Base-by-base conservation (phyloP, 1,139 yeast genomes). In the Diutina pseudorugosa region DNA sequence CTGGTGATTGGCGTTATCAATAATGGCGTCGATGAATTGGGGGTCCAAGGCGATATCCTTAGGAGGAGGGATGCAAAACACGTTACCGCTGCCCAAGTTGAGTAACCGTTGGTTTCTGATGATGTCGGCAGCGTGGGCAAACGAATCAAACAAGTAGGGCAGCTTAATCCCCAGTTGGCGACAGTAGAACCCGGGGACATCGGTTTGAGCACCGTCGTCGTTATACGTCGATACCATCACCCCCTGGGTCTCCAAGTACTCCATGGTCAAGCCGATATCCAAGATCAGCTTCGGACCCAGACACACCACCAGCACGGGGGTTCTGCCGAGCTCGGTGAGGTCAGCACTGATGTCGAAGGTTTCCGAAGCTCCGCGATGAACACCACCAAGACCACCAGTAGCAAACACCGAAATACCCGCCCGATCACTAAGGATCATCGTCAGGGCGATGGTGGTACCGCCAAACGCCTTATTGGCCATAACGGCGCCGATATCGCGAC, bases 321-420 rank as follows among this genome's bases (percentile, higher is more conserved):
- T 89, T 53, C 83, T 72, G 1, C 91, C 86, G 54, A 90, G 72
- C 62, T 89, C 97, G 43, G 88, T 90, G 57, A 89, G 75, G 65
- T 89, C 97, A 4, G 96, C 95, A 57, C 93, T 83, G 25, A 89
- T 73, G 65, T 89, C 97, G 80, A 87, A 78, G 1, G 91, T 82
- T 36, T 66, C 57, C 53, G 85, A 84, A 7, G 85, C 95, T 12
- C 85, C 87, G 54, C 89, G 75, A 61, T 90, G 96, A 14, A 89
- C 96, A 16, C 97, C 97, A 8, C 97, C 96, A 27, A 89, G 73
- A 1, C 97, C 97, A 43, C 97, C 97, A 2, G 96, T 90, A 1
- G 95, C 95, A 73, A 89, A 90, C 20, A 90, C 90, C 58, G 79
- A 76, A 59, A 89, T 86, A 0, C 95, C 94, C 0, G 91, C 91